A percentile compares a stretch with the other conserved stretches of the same genome.
Evolutionary conservation across 1,284 basidiomycete species (phyloP).

Genomic region (Phellinidium pouzarii): DNA sequence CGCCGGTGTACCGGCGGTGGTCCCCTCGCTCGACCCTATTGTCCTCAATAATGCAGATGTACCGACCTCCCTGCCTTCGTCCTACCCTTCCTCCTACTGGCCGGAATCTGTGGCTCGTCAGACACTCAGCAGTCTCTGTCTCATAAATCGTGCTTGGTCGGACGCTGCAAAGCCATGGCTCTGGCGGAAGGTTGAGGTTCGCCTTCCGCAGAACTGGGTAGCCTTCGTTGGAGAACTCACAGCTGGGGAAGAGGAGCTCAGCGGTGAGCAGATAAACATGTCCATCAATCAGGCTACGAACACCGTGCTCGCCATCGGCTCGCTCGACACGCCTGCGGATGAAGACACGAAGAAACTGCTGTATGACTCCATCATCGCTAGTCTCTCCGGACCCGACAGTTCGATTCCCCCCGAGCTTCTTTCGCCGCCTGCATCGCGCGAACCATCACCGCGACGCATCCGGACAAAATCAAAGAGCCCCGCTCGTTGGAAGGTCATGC

Average conservation of each 20-base stretch:
- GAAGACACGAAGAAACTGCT: slow-evolving; percentile 43
- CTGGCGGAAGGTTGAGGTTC: slow-evolving; percentile 73
- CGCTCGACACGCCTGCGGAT: slow-evolving; percentile 29
- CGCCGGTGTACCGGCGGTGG: slow-evolving; percentile 45
- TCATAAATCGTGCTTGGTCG: slow-evolving; percentile 68
- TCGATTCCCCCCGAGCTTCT: slow-evolving; percentile 67
- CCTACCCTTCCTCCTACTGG: slow-evolving; percentile 61
- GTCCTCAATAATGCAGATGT: slow-evolving; percentile 39
- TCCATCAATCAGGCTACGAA: slow-evolving; percentile 33
- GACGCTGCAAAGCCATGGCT: slow-evolving; percentile 75
- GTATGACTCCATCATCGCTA: slow-evolving; percentile 55
- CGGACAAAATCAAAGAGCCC: slow-evolving; percentile 71
- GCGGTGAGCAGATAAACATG: slow-evolving; percentile 31
- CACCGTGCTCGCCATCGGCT: slow-evolving; percentile 53
- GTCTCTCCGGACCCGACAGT: slow-evolving; percentile 52
- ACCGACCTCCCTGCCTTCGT: slow-evolving; percentile 61
- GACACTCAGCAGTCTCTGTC: slow-evolving; percentile 61
- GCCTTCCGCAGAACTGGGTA: slow-evolving; percentile 74
- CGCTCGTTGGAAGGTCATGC: slow-evolving; percentile 72
- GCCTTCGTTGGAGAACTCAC: slow-evolving; percentile 67
- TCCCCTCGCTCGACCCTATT: slow-evolving; percentile 64
- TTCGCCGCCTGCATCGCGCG: slow-evolving; percentile 68
- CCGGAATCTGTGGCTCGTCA: slow-evolving; percentile 53
- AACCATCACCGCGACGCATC: slow-evolving; percentile 69
- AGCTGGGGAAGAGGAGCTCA: slow-evolving; percentile 52